Evolutionary conservation across 1,284 basidiomycete species (phyloP).

Genomic region (Entoloma clypeatum): DNA sequence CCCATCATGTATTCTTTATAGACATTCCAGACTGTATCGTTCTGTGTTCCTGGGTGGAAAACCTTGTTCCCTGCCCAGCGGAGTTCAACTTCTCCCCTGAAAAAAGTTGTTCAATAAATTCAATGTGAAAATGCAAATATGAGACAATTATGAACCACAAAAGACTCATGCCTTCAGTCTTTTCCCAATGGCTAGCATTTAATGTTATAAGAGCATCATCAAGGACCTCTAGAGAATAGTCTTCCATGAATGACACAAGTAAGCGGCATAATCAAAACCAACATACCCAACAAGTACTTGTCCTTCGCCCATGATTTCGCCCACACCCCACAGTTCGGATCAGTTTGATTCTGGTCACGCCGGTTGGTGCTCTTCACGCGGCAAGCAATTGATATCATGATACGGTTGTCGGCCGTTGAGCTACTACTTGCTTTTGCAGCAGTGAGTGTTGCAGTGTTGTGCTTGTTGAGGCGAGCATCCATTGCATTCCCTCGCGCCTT

Average conservation of each 20-base stretch:
- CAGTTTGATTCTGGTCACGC: slow-evolving; percentile 8
- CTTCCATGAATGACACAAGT: neutral
- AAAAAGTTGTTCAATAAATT: neutral
- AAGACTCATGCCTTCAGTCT: slow-evolving; percentile 16
- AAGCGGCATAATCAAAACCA: neutral
- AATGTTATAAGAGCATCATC: slow-evolving; percentile 13
- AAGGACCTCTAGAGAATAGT: slow-evolving; percentile 14
- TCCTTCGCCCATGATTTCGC: slow-evolving; percentile 16
- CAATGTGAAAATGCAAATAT: neutral
- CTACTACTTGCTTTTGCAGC: slow-evolving; percentile 4
- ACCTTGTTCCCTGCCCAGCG: slow-evolving; percentile 17
- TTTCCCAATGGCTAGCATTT: slow-evolving; percentile 14
- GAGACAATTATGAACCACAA: slow-evolving; percentile 7
- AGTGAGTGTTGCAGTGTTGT: slow-evolving; percentile 9
- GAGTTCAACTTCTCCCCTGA: slow-evolving; percentile 19
- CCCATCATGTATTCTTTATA: slow-evolving; percentile 17
- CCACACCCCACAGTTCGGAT: slow-evolving; percentile 10
- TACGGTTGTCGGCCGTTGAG: slow-evolving; percentile 1
- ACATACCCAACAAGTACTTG: slow-evolving; percentile 13
- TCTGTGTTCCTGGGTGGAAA: slow-evolving; percentile 11
- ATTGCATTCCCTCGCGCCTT: slow-evolving; percentile 8
- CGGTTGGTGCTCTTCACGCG: slow-evolving; percentile 11
- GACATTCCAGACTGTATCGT: slow-evolving; percentile 11
- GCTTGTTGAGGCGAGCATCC: slow-evolving; percentile 13
- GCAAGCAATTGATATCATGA: slow-evolving; percentile 12